phyloP scores from a whole-genome alignment of 441 rosid species.

The Macaranga tanarius region DNA sequence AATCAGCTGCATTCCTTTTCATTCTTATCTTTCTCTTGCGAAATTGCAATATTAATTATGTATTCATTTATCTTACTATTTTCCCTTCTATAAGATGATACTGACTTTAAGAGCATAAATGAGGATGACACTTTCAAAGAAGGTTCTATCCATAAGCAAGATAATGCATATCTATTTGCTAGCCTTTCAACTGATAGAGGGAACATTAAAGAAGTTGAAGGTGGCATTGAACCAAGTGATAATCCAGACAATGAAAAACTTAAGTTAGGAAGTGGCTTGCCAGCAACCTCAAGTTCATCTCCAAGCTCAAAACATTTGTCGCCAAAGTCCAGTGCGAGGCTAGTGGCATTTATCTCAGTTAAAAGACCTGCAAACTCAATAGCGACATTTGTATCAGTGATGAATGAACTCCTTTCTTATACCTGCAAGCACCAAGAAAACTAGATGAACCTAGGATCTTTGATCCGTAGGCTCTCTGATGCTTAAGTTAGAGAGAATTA shows the following conservation, averaged over 20 bases:
- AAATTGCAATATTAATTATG: not conserved
- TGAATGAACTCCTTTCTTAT: too few species aligned
- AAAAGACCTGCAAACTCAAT: conserved; percentile 43
- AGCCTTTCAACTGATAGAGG: conserved; percentile 20
- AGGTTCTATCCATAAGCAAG: conserved; percentile 23
- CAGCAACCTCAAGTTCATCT: conserved; percentile 18
- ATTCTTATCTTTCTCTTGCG: not conserved
- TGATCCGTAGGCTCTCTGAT: too few species aligned
- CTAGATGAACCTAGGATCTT: too few species aligned
- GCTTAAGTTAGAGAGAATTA: too few species aligned
- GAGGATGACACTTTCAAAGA: conserved; percentile 21
- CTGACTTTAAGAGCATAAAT: conserved; percentile 29
- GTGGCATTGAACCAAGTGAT: conserved; percentile 19
- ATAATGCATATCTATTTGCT: conserved; percentile 17
- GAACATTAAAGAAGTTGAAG: conserved; percentile 27
- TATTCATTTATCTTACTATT: not conserved
- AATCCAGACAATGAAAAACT: conserved; percentile 11
- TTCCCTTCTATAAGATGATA: conserved; percentile 28
- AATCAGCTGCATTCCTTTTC: not conserved
- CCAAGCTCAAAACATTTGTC: conserved; percentile 17
- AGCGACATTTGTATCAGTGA: conserved; percentile 30
- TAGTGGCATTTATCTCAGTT: conserved; percentile 66
- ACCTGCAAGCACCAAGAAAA: too few species aligned
- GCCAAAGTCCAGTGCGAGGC: conserved; percentile 26
- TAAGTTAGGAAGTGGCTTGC: conserved; percentile 14